Evolutionary conservation across 2,329 filamentous ascomycete genomes (phyloP), one percentile per base, ranked within the genome.

Genomic region (Ophiocordyceps camponoti-leonardi): DNA sequence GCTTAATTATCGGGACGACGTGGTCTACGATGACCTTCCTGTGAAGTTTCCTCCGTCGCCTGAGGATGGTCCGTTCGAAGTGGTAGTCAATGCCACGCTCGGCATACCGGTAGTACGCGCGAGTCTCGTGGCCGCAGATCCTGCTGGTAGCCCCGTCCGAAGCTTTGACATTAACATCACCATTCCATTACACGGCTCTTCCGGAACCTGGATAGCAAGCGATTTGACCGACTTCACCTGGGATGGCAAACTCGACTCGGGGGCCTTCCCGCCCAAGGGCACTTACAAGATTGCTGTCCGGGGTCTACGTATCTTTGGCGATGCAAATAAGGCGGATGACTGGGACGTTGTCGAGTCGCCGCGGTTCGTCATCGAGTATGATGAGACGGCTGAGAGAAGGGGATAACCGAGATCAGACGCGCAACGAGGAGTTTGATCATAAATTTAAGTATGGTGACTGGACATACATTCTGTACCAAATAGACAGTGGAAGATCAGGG

Each of bases 241-340:
- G 63, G 65, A 69, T 44, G 73, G 73, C 13, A 57, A 59, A 45
- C 56, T 77, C 6, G 59, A 60, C 0, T 63, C 68, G 11, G 71
- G 70, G 14, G 60, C 53, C 1, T 73, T 68, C 48, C 72, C 64
- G 2, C 66, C 70, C 0, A 59, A 63, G 0, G 73, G 73, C 10
- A 52, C 54, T 22, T 77, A 77, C 57, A 68, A 66, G 56, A 59
- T 76, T 44, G 60, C 60, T 1, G 59, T 74, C 28, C 64, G 64
- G 47, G 68, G 71, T 3, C 55, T 77, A 49, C 65, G 64, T 48
- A 65, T 77, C 48, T 73, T 70, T 52, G 73, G 73, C 5, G 62
- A 76, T 47, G 56, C 58, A 33, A 55, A 58, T 14, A 60, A 66
- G 45, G 48, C 59, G 2, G 57, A 55, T 4, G 68, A 76, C 44